Conservation (phyloP, 2,329 filamentous ascomycete species). For the Didymella arachidicola region DNA sequence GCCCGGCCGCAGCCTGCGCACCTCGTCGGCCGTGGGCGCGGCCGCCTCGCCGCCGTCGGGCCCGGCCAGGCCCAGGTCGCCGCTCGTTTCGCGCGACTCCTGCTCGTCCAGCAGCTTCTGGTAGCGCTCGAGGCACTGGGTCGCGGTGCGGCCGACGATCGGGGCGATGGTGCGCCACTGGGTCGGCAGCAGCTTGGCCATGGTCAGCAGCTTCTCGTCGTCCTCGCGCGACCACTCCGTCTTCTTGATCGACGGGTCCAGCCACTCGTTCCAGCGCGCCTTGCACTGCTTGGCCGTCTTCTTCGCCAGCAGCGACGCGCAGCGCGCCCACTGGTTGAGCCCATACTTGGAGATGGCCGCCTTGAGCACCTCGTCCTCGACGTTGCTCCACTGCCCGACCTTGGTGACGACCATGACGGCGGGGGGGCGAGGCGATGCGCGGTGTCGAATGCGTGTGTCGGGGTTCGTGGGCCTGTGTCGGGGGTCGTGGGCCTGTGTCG, state of each 20-base stretch:
- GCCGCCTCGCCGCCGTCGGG: constrained; percentile 85
- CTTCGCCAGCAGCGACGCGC: constrained; percentile 93
- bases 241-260: constrained; percentile 97
- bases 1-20: constrained; percentile 84
- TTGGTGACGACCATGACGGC: constrained; percentile 69
- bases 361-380: constrained; percentile 95
- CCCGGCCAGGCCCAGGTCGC: constrained; percentile 81
- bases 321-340: constrained; percentile 87
- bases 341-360: constrained; percentile 62
- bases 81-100: constrained; percentile 78
- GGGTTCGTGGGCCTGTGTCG: not conserved
- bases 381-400: constrained; percentile 73
- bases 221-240: constrained; percentile 99
- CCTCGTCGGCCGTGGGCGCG: constrained; percentile 91
- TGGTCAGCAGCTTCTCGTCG: constrained; percentile 93
- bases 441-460: not conserved
- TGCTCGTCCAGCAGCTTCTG: constrained; percentile 96
- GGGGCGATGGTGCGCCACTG: constrained; percentile 99
- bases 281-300: constrained; percentile 99
- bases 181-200: constrained; percentile 98
- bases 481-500: not conserved
- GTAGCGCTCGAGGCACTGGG: constrained; percentile 96
- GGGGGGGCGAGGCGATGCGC: too few relatives aligned
- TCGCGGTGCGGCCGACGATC: constrained; percentile 94
- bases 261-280: constrained; percentile 97